Conservation (phyloP, 495 filamentous ascomycete species). For the Rostrohypoxylon terebratum region DNA sequence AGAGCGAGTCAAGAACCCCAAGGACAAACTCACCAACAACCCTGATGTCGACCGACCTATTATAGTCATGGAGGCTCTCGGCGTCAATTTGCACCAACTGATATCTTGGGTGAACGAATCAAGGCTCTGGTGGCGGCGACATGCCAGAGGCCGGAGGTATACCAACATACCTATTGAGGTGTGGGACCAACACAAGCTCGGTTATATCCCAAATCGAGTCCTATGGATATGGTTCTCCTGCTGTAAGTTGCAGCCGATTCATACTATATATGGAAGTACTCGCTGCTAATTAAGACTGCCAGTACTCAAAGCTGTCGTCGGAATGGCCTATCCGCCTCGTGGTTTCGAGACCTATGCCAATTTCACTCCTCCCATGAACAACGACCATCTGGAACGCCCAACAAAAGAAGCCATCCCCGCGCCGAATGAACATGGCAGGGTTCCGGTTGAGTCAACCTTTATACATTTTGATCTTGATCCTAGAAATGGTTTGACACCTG, state of each 20-base stretch:
- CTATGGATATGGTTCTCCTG: constrained; percentile 30
- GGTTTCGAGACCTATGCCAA: not conserved
- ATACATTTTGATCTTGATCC: constrained; percentile 30
- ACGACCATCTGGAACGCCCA: not conserved
- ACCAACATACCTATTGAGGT: no score
- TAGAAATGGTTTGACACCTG: constrained; percentile 7
- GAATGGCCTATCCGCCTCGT: constrained; percentile 20
- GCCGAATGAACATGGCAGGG: not conserved
- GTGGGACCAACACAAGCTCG: not conserved
- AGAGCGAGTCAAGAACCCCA: not conserved
- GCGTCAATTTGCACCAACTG: constrained; percentile 2
- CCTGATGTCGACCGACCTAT: not conserved
- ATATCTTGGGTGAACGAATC: constrained; percentile 5
- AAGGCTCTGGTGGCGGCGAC: not conserved
- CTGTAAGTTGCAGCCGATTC: constrained; percentile 5
- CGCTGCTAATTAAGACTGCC: not conserved
- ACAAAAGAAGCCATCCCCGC: not conserved
- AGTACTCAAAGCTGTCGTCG: constrained; percentile 15
- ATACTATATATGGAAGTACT: not conserved
- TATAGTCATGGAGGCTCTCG: constrained; percentile 19
- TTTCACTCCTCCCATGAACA: not conserved
- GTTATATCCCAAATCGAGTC: constrained; percentile 23
- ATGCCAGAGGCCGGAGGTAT: no score
- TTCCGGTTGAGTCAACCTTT: not conserved
- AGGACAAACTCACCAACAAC: not conserved